phyloP scores from a whole-genome alignment of 1,139 yeast genomes.

The Hemisphaericaspora xylofermentans region DNA sequence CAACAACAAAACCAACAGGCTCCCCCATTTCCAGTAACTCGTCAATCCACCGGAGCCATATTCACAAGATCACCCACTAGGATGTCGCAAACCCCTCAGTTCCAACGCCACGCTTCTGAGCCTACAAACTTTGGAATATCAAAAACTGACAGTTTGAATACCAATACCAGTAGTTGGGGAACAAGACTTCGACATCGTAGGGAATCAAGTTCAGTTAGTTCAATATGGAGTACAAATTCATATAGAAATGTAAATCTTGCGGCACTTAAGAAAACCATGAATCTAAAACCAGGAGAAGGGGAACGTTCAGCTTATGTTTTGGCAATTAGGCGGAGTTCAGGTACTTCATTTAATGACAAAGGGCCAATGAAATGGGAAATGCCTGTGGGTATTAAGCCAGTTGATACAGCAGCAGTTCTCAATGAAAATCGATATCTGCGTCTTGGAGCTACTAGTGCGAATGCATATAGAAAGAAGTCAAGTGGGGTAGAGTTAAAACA shows the following conservation, averaged over 20 bases:
- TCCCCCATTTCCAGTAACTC: background rate
- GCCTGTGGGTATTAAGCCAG: conserved; percentile 62
- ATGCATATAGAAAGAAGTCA: conserved; percentile 25
- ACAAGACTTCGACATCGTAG: conserved; percentile 17
- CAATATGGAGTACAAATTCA: conserved; percentile 36
- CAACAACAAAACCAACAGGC: background rate
- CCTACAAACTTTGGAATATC: background rate
- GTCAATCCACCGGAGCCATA: conserved; percentile 1
- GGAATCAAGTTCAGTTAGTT: conserved; percentile 36
- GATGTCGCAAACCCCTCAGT: background rate
- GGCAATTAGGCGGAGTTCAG: conserved; percentile 50
- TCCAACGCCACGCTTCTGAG: conserved; percentile 1
- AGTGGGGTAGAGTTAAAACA: conserved; percentile 68
- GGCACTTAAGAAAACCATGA: conserved; percentile 35
- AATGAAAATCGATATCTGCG: conserved; percentile 31
- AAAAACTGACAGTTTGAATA: background rate
- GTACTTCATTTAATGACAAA: conserved; percentile 55
- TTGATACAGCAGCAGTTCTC: conserved; percentile 33
- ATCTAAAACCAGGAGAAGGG: conserved; percentile 49
- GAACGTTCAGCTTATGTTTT: conserved; percentile 56
- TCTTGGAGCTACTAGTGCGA: conserved; percentile 22
- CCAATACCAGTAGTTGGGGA: conserved; percentile 2
- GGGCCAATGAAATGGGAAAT: conserved; percentile 59
- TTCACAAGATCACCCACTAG: conserved; percentile 1
- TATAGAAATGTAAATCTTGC: conserved; percentile 39